Base-by-base conservation (phyloP, 306 rosid genomes). In the Sophora flavescens region DNA sequence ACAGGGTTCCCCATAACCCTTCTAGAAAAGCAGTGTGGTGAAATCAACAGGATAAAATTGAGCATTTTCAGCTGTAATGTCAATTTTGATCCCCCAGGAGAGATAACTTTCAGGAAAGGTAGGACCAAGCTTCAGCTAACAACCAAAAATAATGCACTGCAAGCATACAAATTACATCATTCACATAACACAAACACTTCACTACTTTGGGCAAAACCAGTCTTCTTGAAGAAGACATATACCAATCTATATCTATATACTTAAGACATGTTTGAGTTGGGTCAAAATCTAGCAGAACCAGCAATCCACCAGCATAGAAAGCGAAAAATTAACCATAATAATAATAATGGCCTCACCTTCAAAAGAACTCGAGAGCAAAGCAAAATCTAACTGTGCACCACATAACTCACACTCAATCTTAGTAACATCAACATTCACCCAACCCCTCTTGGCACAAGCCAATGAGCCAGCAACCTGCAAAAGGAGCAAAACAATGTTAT, bases 401-500 rank as follows among this genome's bases (percentile, higher is more conserved):
- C 99, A 96, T 60, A 91, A 74, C 78, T 96, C 97, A 75, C 99
- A 96, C 81, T 83, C 93, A 80, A 96, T 86, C 79, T 88, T 91
- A 68, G 85, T 83, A 60, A 86, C 89, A 76, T 88, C 96, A 35
- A 85, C 83, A 85, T 82, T 87, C 69, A 91, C 86, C 99, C 99
- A 96, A 77, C 99, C 99, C 83, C 91, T 90, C 81, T 85, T 90
- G 35, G 99, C 98, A 88, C 96, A 96, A 72, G 90, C 91, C 87
- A 89, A 80, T 3, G 93, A 82, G 72, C 90, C 88, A 74, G 82
- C 70, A 78, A 81, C 84, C 88, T 81, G 70, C 76, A 81, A 77
- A 81, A 56, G 60, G 26, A 66, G 11, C 66, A 56, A 42, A 59
- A 54, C 28, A 39, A 41, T 61, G 45, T 33, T 35, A 14, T 30